Percentiles rank a stretch among this genome's conserved stretches.
phyloP scores from a whole-genome alignment of 306 rosid genomes.

The Prunus padus region DNA sequence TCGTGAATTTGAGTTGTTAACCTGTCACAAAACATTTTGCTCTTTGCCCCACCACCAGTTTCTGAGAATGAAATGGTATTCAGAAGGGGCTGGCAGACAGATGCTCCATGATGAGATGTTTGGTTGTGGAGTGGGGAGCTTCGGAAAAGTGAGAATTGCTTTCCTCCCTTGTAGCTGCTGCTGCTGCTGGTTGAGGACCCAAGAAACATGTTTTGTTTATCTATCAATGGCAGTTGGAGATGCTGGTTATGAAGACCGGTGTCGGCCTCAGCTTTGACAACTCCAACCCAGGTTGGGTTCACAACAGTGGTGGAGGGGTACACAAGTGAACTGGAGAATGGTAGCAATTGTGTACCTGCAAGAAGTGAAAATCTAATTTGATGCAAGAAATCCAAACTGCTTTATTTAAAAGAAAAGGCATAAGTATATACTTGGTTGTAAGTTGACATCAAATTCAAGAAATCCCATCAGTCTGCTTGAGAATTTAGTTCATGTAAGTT shows the following conservation, averaged over 20 bases:
- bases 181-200: slow-evolving; percentile 41
- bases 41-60: slow-evolving; percentile 29
- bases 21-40: slow-evolving; percentile 47
- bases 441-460: too few relatives aligned
- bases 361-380: background rate
- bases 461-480: background rate
- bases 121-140: slow-evolving; percentile 26
- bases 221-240: slow-evolving; percentile 40
- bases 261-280: slow-evolving; percentile 44
- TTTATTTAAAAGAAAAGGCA: background rate
- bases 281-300: slow-evolving; percentile 57
- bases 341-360: slow-evolving; percentile 69
- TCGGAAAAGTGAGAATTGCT: slow-evolving; percentile 47
- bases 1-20: slow-evolving; percentile 41
- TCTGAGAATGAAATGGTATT: slow-evolving; percentile 47
- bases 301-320: slow-evolving; percentile 51
- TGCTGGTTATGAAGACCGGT: slow-evolving; percentile 45
- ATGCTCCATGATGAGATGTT: slow-evolving; percentile 25
- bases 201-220: slow-evolving; percentile 49
- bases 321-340: slow-evolving; percentile 58
- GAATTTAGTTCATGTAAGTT: background rate
- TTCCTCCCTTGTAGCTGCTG: slow-evolving; percentile 43
- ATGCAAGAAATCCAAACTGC: background rate
- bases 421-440: too few relatives aligned
- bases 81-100: slow-evolving; percentile 45